Evolutionary conservation across 352 stramenopile genomes (phyloP), one percentile per base, ranked within the genome.

Genomic region (Phytophthora pini): DNA sequence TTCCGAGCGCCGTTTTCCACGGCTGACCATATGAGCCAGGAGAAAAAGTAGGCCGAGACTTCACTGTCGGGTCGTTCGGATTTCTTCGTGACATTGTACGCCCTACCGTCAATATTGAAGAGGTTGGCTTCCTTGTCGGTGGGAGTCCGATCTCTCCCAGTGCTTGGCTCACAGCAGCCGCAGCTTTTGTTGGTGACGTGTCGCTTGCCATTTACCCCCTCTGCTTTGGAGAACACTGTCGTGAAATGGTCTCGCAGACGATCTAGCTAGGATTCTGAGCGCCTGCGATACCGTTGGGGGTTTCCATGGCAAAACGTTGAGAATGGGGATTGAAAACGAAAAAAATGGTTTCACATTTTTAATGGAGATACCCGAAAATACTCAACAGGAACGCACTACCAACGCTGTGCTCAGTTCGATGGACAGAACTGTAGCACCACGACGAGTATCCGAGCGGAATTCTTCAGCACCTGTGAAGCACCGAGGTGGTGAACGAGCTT

Each of bases 81-180:
- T 56, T 39, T 22, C 38, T 56, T 9, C 32, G 39, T 26, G 52
- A 43, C 48, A 31, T 31, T 20, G 52, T 66, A 9, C 22, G 34
- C 27, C 32, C 52, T 39, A 52, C 26, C 29, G 24, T 3, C 9
- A 72, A 56, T 11, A 78, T 22, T 29, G 65, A 54, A 44, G 60
- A 46, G 0, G 52, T 24, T 15, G 57, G 20, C 2, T 53, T 63
- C 29, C 34, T 60, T 29, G 50, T 22, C 8, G 65, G 24, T 11
- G 51, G 56, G 20, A 72, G 43, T 44, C 44, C 55, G 6, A 70
- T 70, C n/a, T 53, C 74, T 27, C 65, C 68, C 2, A 89, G 45
- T 4, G 74, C 76, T 17, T 89, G 77, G 20, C 68, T 72, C 2
- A 87, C 76, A 12, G 80, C 79, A 45, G 50, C 65, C 12, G 66